Conservation (phyloP, 208 protist genomes). For the Trypanosoma boissoni region DNA sequence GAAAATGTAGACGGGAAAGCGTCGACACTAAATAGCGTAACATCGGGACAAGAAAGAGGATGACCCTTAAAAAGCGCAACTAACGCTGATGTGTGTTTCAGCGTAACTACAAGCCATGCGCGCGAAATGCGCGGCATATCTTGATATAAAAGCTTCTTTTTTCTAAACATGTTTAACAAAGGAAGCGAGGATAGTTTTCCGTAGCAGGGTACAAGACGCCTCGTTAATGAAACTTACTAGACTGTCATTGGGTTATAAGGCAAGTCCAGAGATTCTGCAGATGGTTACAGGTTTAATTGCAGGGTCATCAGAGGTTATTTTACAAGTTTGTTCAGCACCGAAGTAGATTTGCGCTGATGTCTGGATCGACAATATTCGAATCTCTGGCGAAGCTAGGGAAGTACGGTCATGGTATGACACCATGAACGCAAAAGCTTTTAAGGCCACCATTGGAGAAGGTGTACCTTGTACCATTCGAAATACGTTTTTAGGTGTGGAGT, state of each 20-base stretch:
- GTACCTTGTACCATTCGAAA: neutral
- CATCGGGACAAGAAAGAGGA: neutral
- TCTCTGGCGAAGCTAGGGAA: constrained; percentile 9
- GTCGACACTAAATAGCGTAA: neutral
- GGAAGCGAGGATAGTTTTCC: neutral
- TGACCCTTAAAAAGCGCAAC: neutral
- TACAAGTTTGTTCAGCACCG: neutral
- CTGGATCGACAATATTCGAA: constrained; percentile 32
- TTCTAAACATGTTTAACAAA: neutral
- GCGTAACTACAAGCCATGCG: neutral
- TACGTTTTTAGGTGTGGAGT: constrained; percentile 1
- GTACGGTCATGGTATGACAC: neutral
- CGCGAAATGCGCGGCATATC: neutral
- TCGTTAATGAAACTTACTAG: constrained; percentile 17
- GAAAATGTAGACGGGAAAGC: neutral
- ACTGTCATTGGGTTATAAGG: constrained; percentile 23
- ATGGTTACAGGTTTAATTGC: constrained; percentile 19
- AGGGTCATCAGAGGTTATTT: constrained; percentile 14
- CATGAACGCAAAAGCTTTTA: neutral
- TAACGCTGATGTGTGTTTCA: neutral
- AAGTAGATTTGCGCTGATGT: constrained; percentile 14
- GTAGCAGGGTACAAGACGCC: neutral
- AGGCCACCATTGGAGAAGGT: neutral
- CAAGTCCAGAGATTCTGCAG: constrained; percentile 31
- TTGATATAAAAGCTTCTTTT: constrained; percentile 6